phyloP scores from a whole-genome alignment of 2,329 filamentous ascomycete species.

The Cyphellophora europaea region DNA sequence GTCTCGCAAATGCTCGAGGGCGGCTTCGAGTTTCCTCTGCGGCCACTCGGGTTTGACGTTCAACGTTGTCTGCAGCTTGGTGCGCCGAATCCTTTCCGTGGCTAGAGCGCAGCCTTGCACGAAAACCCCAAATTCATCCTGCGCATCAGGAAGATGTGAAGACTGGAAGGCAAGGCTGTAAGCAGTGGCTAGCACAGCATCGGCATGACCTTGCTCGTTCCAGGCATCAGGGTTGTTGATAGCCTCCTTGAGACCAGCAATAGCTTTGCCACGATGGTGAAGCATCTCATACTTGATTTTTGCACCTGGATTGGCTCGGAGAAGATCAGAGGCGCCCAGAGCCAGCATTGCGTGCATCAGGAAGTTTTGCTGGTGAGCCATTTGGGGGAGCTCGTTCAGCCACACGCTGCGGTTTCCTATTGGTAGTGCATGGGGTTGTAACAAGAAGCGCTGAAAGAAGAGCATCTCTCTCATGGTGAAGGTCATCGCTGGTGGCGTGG shows the following conservation, averaged over 20 bases:
- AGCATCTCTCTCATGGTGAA: conserved; percentile 29
- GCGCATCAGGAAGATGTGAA: conserved; percentile 18
- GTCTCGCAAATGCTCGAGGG: too few relatives aligned
- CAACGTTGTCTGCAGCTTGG: conserved; percentile 6
- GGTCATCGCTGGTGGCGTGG: neutral
- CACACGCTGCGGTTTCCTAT: conserved; percentile 56
- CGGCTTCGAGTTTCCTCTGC: neutral
- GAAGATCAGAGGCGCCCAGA: conserved; percentile 53
- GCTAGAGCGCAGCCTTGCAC: conserved; percentile 21
- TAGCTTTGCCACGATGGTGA: conserved; percentile 54
- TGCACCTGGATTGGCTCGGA: conserved; percentile 35
- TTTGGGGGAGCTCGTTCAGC: conserved; percentile 56
- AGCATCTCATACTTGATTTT: conserved; percentile 48
- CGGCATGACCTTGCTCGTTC: conserved; percentile 12
- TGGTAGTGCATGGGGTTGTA: conserved; percentile 48
- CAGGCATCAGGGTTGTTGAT: conserved; percentile 23
- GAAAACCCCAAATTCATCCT: conserved; percentile 22
- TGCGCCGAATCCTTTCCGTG: conserved; percentile 23
- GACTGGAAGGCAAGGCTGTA: conserved; percentile 22
- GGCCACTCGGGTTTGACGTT: neutral
- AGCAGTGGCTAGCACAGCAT: conserved; percentile 20
- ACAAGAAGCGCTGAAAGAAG: conserved; percentile 43
- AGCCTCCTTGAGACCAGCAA: conserved; percentile 50
- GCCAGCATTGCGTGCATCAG: conserved; percentile 62
- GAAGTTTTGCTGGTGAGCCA: conserved; percentile 57